Evolutionary conservation across 768 basidiomycete species (phyloP).

Genomic region (Cytidiella melzeri): DNA sequence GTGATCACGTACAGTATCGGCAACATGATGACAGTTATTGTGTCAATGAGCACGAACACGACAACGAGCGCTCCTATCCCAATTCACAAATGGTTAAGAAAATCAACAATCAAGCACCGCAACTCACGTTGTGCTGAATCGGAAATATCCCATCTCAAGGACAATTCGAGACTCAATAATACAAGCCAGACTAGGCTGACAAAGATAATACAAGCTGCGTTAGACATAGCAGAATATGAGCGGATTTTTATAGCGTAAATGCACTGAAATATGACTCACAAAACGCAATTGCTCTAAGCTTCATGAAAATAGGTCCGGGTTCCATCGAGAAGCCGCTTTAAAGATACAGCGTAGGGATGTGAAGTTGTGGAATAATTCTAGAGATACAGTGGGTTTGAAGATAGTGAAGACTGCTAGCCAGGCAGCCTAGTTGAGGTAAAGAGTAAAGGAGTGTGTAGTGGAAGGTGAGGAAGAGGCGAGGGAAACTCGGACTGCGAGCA

Average conservation of each 20-base stretch:
- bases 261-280: conserved; percentile 15
- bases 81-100: conserved; percentile 1
- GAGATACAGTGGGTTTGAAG: background rate
- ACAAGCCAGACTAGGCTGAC: conserved; percentile 44
- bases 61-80: conserved; percentile 38
- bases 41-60: conserved; percentile 31
- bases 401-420: conserved; percentile 5
- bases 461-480: conserved; percentile 1
- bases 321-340: conserved; percentile 16
- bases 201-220: conserved; percentile 36
- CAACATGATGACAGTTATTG: conserved; percentile 12
- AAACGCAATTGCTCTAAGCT: conserved; percentile 20
- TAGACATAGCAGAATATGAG: background rate
- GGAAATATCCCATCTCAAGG: conserved; percentile 40
- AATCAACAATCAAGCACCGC: background rate
- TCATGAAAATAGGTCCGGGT: conserved; percentile 19
- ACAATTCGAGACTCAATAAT: conserved; percentile 40
- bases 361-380: background rate
- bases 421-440: background rate
- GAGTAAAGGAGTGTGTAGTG: background rate
- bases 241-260: conserved; percentile 3
- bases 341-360: conserved; percentile 2
- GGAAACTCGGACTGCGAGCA: background rate
- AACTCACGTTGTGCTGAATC: conserved; percentile 41
- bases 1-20: conserved; percentile 1